phyloP scores from a whole-genome alignment of 1,139 yeast genomes.

The Pneumocystis wakefieldiae region DNA sequence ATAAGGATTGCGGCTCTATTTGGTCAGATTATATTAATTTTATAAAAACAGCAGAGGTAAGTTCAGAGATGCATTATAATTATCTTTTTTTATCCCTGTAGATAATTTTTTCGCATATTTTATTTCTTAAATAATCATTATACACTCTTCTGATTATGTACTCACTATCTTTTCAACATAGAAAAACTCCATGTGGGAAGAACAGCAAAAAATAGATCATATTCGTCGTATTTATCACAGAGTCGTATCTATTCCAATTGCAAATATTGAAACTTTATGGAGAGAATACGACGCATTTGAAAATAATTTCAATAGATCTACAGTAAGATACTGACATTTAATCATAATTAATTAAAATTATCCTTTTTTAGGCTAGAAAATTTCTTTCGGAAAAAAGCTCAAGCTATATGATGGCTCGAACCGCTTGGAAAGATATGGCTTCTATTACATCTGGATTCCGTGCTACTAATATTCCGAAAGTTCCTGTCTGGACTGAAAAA shows the following conservation, averaged over 20 bases:
- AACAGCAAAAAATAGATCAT: constrained; percentile 65
- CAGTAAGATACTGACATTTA: constrained; percentile 20
- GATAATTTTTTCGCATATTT: background rate
- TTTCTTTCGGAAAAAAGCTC: constrained; percentile 71
- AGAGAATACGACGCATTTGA: constrained; percentile 70
- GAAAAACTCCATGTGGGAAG: constrained; percentile 76
- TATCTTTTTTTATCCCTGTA: background rate
- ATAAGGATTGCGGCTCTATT: constrained; percentile 51
- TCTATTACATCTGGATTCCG: constrained; percentile 37
- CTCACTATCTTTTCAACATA: constrained; percentile 4
- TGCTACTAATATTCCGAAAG: constrained; percentile 29
- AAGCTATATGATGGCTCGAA: constrained; percentile 79
- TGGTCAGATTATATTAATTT: constrained; percentile 82
- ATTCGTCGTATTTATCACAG: constrained; percentile 61
- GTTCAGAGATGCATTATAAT: constrained; percentile 3
- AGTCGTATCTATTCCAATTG: constrained; percentile 57
- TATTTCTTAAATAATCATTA: background rate
- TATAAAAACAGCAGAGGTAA: constrained; percentile 44
- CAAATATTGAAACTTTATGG: constrained; percentile 68
- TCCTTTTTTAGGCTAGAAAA: constrained; percentile 42
- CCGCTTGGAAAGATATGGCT: constrained; percentile 59
- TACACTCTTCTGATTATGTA: background rate
- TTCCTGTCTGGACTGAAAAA: constrained; percentile 24
- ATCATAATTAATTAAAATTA: background rate
- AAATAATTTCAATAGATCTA: constrained; percentile 52